phyloP scores from a whole-genome alignment of 2,329 filamentous ascomycete species.

The Aspergillus tubingensis region DNA sequence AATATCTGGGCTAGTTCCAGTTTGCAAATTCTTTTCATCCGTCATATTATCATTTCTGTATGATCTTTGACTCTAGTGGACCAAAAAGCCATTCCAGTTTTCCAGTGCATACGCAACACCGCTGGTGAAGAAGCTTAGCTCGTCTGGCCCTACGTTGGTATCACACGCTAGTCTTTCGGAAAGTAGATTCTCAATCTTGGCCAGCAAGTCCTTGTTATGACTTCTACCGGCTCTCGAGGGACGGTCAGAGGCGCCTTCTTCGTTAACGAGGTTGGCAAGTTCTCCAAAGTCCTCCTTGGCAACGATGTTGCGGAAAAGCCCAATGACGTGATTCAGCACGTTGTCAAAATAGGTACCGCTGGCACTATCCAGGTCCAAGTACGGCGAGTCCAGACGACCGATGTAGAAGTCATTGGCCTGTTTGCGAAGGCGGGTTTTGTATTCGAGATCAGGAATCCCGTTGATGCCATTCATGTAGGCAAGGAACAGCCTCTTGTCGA shows the following conservation, averaged over 20 bases:
- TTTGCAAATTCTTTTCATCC: not conserved
- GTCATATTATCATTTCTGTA: not conserved
- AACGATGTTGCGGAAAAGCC: slow-evolving; percentile 44
- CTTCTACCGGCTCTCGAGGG: slow-evolving; percentile 12
- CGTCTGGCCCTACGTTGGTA: slow-evolving; percentile 35
- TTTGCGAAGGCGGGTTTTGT: slow-evolving; percentile 35
- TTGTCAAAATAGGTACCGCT: slow-evolving; percentile 39
- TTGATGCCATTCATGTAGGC: slow-evolving; percentile 48
- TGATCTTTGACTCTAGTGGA: not conserved
- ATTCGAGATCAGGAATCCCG: slow-evolving; percentile 36
- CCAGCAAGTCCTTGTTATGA: slow-evolving; percentile 28
- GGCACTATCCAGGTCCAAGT: slow-evolving; percentile 34
- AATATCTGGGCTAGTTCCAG: not conserved
- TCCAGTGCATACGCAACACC: slow-evolving; percentile 38
- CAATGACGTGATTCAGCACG: slow-evolving; percentile 41
- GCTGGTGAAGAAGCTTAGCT: slow-evolving; percentile 44
- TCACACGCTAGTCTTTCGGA: slow-evolving; percentile 35
- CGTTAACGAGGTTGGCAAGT: slow-evolving; percentile 32
- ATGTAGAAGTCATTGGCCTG: slow-evolving; percentile 37
- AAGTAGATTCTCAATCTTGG: slow-evolving; percentile 39
- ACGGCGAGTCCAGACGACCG: slow-evolving; percentile 35
- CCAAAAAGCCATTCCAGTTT: slow-evolving; percentile 17
- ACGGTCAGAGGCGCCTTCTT: slow-evolving; percentile 20
- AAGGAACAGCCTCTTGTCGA: slow-evolving; percentile 42
- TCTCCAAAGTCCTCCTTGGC: slow-evolving; percentile 39